Percentiles rank a stretch among this genome's conserved stretches.
phyloP scores from a whole-genome alignment of 2,329 filamentous ascomycete genomes.

The Paraphaeosphaeria minitans region DNA sequence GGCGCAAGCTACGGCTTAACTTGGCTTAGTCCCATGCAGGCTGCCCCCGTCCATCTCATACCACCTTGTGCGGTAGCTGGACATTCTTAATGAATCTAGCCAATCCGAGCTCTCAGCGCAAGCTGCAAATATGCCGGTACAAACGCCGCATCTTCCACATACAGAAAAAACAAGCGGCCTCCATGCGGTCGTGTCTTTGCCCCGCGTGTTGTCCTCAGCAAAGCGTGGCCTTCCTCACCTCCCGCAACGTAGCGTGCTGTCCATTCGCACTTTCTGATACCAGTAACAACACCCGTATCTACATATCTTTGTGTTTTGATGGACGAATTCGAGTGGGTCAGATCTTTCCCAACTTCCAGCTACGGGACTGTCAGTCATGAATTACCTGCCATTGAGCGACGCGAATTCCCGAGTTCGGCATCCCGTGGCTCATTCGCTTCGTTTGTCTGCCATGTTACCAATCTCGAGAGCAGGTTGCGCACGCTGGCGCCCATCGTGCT shows the following conservation, averaged over 20 bases:
- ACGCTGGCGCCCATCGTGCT: constrained; percentile 8
- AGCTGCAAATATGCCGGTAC: background rate
- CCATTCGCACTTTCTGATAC: too few relatives aligned
- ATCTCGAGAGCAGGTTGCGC: constrained; percentile 10
- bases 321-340: constrained; percentile 12
- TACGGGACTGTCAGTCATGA: constrained; percentile 10
- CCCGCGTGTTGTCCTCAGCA: background rate
- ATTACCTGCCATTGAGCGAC: background rate
- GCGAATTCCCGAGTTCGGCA: background rate
- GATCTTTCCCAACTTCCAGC: background rate
- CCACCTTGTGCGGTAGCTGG: background rate
- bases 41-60: background rate
- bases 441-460: constrained; percentile 13
- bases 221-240: background rate
- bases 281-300: too few relatives aligned
- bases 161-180: background rate
- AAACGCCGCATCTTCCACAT: background rate
- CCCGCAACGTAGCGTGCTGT: background rate
- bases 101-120: background rate
- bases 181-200: background rate
- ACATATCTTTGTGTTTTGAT: background rate
- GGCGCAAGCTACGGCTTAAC: background rate
- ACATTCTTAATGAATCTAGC: background rate
- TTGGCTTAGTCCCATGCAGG: background rate
- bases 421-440: constrained; percentile 12